Evolutionary conservation across 1,284 basidiomycete species (phyloP).

Genomic region (Pyrrhoderma noxium): DNA sequence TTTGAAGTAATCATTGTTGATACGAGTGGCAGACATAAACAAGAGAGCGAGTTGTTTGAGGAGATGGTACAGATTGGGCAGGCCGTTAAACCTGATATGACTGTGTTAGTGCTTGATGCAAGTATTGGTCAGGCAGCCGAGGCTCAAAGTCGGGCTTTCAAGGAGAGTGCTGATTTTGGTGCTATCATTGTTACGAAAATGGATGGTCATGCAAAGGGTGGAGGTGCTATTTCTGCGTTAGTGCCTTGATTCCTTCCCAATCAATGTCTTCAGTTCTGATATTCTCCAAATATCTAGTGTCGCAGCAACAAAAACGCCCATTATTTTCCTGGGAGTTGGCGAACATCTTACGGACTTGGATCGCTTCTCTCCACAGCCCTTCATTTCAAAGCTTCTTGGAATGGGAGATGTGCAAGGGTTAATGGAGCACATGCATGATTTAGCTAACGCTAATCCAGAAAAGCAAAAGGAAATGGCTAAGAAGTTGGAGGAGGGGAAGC

Average conservation of each 20-base stretch:
- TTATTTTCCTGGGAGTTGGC: constrained; percentile 97
- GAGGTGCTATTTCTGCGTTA: constrained; percentile 97
- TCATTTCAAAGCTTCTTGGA: constrained; percentile 94
- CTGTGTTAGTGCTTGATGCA: constrained; percentile 82
- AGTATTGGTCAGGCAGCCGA: constrained; percentile 97
- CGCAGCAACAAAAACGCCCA: constrained; percentile 96
- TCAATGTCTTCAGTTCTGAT: neutral
- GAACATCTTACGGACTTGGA: constrained; percentile 97
- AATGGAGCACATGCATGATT: constrained; percentile 97
- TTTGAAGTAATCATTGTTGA: constrained; percentile 99
- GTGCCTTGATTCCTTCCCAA: constrained; percentile 27
- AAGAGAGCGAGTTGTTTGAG: constrained; percentile 94
- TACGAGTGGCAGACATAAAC: constrained; percentile 95
- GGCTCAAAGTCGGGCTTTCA: constrained; percentile 93
- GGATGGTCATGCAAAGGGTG: constrained; percentile 99
- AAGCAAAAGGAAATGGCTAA: constrained; percentile 98
- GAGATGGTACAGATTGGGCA: constrained; percentile 97
- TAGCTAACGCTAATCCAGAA: constrained; percentile 88
- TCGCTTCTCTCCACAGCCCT: constrained; percentile 91
- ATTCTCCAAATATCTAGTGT: constrained; percentile 49
- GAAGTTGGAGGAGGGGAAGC: constrained; percentile 95
- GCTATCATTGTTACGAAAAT: constrained; percentile 99
- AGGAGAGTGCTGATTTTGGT: constrained; percentile 95
- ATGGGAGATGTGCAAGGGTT: constrained; percentile 95
- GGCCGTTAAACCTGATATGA: constrained; percentile 93